phyloP scores from a whole-genome alignment of 2,329 filamentous ascomycete genomes.

The Hymenotorrendiella dingleyae region DNA sequence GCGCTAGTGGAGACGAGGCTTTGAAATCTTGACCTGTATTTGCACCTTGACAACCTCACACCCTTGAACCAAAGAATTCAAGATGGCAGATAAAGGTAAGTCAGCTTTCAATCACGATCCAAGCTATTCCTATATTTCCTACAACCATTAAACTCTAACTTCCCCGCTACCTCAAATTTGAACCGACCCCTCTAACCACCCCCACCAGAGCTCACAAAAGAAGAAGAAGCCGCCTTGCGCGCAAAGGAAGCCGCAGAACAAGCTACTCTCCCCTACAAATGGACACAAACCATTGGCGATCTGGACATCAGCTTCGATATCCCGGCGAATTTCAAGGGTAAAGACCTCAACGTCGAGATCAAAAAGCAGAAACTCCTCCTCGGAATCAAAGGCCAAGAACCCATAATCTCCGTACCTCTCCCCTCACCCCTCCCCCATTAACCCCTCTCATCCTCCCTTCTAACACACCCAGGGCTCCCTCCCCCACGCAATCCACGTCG shows the following conservation, averaged over 20 bases:
- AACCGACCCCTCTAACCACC: slow-evolving; percentile 1
- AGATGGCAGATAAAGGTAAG: slow-evolving; percentile 7
- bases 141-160: background rate
- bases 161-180: too few relatives aligned
- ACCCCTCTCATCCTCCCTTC: background rate
- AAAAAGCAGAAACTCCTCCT: slow-evolving; percentile 73
- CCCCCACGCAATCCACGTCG: slow-evolving; percentile 69
- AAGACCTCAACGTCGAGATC: slow-evolving; percentile 77
- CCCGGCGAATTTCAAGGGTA: slow-evolving; percentile 75
- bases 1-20: slow-evolving; percentile 1
- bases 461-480: slow-evolving; percentile 65
- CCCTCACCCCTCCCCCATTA: background rate
- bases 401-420: slow-evolving; percentile 66
- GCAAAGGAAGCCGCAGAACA: slow-evolving; percentile 83
- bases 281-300: slow-evolving; percentile 88
- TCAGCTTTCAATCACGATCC: background rate
- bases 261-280: slow-evolving; percentile 89
- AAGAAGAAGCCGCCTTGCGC: slow-evolving; percentile 54
- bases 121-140: background rate
- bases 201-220: slow-evolving; percentile 26
- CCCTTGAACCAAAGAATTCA: background rate
- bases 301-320: slow-evolving; percentile 74
- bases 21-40: slow-evolving; percentile 2
- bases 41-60: background rate
- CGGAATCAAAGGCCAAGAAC: slow-evolving; percentile 80